These are phyloP conservation scores for Hypoxylon lienhwacheense DNA, from an alignment of 495 filamentous ascomycete genomes.

Conservation along the genomic window DNA sequence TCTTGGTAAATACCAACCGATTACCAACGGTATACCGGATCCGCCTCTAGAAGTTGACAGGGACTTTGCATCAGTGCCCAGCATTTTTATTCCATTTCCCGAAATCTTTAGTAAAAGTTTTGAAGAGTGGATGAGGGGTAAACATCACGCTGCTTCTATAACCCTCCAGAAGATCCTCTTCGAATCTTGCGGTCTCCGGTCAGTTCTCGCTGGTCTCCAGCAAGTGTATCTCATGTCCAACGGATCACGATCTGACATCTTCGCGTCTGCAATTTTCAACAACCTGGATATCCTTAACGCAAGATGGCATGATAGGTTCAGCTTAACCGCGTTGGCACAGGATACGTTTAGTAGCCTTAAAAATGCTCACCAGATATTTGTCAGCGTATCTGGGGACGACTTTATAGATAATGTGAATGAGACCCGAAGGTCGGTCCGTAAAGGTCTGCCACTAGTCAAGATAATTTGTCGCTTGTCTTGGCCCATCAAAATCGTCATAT, in stretches of 20 bases:
- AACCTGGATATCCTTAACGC: constrained; percentile 67
- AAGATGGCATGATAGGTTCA: constrained; percentile 80
- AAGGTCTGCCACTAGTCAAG: constrained; percentile 57
- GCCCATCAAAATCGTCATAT: constrained; percentile 84
- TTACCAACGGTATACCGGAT: constrained; percentile 15
- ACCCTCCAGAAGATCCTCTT: constrained; percentile 68
- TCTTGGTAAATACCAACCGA: constrained; percentile 50
- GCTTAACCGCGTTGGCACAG: constrained; percentile 77
- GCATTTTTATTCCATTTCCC: constrained; percentile 68
- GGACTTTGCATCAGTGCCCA: constrained; percentile 49
- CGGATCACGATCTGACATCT: constrained; percentile 60
- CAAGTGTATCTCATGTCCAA: constrained; percentile 73
- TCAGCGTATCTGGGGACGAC: constrained; percentile 51
- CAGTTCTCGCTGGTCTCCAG: constrained; percentile 66
- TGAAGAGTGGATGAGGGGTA: constrained; percentile 68
- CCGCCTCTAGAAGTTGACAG: constrained; percentile 56
- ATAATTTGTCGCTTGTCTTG: constrained; percentile 71
- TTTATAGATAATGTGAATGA: constrained; percentile 38
- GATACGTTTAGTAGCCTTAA: constrained; percentile 62
- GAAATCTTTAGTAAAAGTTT: constrained; percentile 72
- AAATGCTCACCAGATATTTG: constrained; percentile 61
- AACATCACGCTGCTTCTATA: constrained; percentile 66
- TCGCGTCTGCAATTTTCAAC: constrained; percentile 73
- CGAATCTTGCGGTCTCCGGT: constrained; percentile 66
- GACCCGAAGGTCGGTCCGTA: constrained; percentile 48